phyloP scores from a whole-genome alignment of 163 green algal genomes.

The Scenedesmus sp. region DNA sequence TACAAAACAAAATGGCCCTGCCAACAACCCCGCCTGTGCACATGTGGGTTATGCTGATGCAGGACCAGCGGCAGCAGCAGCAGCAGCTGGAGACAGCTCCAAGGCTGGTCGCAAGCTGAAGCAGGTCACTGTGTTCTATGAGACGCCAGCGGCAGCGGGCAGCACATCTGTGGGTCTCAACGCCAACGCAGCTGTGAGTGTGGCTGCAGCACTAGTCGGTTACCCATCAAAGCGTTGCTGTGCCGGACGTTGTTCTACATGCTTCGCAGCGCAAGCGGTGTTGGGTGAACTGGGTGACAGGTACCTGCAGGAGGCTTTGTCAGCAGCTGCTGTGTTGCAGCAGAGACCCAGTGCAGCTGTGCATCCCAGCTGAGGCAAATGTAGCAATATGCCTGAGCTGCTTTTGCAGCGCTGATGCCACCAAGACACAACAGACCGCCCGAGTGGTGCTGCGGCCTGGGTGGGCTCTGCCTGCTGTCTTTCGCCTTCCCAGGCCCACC shows the following conservation, averaged over 20 bases:
- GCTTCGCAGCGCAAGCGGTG: background rate
- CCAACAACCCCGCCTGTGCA: background rate
- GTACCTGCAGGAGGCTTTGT: background rate
- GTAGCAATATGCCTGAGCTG: no score
- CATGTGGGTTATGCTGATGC: background rate
- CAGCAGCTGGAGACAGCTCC: background rate
- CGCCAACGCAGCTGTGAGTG: background rate
- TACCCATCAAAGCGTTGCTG: background rate
- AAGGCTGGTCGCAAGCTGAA: conserved; percentile 29
- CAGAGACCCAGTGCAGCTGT: no score
- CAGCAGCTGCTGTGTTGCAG: background rate
- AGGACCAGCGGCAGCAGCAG: background rate
- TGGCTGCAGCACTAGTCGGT: background rate
- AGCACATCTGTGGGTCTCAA: conserved; percentile 34
- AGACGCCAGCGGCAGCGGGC: conserved; percentile 38
- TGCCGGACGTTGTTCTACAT: background rate
- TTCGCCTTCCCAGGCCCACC: no score
- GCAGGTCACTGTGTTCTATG: conserved; percentile 43
- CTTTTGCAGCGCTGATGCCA: background rate
- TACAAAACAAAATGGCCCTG: no score
- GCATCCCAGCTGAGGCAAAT: no score
- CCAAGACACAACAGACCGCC: background rate
- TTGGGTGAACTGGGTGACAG: background rate
- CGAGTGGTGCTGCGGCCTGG: no score
- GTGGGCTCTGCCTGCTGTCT: no score